Conservation (phyloP, 192 early-diverging fungal species). For the Phlyctochytrium arcticum region DNA sequence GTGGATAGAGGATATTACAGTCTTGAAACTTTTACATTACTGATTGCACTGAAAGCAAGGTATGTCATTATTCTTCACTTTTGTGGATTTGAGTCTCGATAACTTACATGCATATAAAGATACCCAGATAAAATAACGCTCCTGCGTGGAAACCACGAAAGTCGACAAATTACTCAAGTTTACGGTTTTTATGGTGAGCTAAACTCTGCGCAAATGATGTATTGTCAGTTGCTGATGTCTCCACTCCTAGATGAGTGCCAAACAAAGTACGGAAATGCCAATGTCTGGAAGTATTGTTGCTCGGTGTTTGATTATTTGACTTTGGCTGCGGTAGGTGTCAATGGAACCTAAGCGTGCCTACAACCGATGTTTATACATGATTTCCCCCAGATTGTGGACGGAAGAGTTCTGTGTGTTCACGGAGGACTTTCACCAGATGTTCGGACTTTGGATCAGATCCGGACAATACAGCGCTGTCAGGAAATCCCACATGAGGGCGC, state of each 20-base stretch:
- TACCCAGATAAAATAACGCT: slow-evolving; percentile 96
- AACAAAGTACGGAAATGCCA: slow-evolving; percentile 90
- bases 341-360: background rate
- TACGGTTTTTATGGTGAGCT: slow-evolving; percentile 88
- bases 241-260: slow-evolving; percentile 79
- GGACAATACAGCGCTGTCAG: slow-evolving; percentile 91
- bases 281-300: slow-evolving; percentile 96
- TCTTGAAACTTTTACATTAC: slow-evolving; percentile 91
- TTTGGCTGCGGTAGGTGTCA: slow-evolving; percentile 74
- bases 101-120: no score
- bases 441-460: slow-evolving; percentile 86
- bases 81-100: background rate
- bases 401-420: slow-evolving; percentile 87
- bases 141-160: slow-evolving; percentile 95
- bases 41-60: slow-evolving; percentile 92
- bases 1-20: slow-evolving; percentile 98
- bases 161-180: slow-evolving; percentile 94
- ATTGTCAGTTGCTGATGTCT: no score
- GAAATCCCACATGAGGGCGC: slow-evolving; percentile 94
- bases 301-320: slow-evolving; percentile 91
- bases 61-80: slow-evolving; percentile 12
- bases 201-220: no score
- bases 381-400: slow-evolving; percentile 78
- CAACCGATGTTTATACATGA: background rate
- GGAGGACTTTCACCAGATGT: slow-evolving; percentile 92